These are phyloP conservation scores for Leishmania braziliensis DNA, from an alignment of 208 protist species.

Conservation along the genomic window DNA sequence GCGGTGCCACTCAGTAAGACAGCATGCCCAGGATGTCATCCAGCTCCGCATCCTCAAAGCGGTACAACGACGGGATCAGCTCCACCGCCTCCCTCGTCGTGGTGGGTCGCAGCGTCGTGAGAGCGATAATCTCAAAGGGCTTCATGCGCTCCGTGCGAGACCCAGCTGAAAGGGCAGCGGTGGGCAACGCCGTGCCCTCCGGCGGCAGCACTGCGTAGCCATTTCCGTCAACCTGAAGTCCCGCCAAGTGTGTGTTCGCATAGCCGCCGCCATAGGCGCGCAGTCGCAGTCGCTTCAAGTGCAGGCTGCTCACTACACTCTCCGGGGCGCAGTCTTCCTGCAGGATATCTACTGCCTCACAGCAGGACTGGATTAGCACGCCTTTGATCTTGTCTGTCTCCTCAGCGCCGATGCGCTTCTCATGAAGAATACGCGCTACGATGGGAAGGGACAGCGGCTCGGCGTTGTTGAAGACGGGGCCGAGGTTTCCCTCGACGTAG, in stretches of 20 bases:
- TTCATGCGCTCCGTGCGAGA: conserved; percentile 46
- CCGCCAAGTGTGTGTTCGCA: conserved; percentile 53
- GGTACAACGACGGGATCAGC: conserved; percentile 76
- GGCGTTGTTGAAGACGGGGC: conserved; percentile 66
- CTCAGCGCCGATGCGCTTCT: conserved; percentile 37
- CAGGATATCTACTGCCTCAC: conserved; percentile 64
- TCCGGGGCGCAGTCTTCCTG: conserved; percentile 62
- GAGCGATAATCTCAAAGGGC: conserved; percentile 78
- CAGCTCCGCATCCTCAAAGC: conserved; percentile 72
- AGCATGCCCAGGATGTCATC: conserved; percentile 41
- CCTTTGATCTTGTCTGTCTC: conserved; percentile 30
- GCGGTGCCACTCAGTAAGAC: conserved; percentile 7
- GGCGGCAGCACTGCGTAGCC: conserved; percentile 32
- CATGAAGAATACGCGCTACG: conserved; percentile 60
- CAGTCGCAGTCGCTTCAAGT: conserved; percentile 41
- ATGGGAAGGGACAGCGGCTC: conserved; percentile 73
- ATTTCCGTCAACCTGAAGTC: conserved; percentile 32
- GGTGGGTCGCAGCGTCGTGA: conserved; percentile 72
- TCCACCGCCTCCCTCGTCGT: conserved; percentile 66
- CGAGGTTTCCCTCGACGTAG: conserved; percentile 81
- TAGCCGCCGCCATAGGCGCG: conserved; percentile 24
- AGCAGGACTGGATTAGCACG: conserved; percentile 46
- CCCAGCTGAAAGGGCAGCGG: neutral
- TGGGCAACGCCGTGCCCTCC: conserved; percentile 7
- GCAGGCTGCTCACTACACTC: conserved; percentile 26